Percentiles rank a stretch among this genome's conserved stretches.
Conservation (phyloP, 2,329 filamentous ascomycete species). For the Alternaria infectoria region DNA sequence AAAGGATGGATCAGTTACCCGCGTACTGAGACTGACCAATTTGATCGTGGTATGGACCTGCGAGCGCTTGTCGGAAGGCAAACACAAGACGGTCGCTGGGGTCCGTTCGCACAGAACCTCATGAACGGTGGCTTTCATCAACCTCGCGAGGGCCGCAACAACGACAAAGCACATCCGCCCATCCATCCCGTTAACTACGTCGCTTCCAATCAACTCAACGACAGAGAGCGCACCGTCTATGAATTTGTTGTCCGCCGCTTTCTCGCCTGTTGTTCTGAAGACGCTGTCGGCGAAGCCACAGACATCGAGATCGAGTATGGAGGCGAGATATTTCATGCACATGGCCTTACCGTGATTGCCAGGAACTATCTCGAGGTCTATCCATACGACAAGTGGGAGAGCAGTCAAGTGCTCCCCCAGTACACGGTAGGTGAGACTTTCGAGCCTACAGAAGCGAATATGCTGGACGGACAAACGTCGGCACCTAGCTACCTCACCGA, state of each 20-base stretch:
- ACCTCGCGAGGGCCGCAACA: conserved; percentile 82
- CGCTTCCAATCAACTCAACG: conserved; percentile 64
- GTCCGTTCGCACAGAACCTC: conserved; percentile 76
- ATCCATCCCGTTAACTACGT: conserved; percentile 95
- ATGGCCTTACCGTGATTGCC: conserved; percentile 83
- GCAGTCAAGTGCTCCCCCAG: conserved; percentile 78
- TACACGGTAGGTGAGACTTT: conserved; percentile 83
- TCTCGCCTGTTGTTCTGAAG: conserved; percentile 92
- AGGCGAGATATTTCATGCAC: conserved; percentile 79
- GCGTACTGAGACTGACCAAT: conserved; percentile 94
- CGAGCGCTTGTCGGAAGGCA: conserved; percentile 83
- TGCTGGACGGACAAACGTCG: conserved; percentile 88
- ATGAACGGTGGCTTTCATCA: conserved; percentile 78
- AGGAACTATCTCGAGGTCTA: conserved; percentile 96
- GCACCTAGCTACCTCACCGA: conserved; percentile 89
- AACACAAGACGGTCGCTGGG: conserved; percentile 77
- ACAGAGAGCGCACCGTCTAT: conserved; percentile 77
- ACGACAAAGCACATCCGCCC: conserved; percentile 96
- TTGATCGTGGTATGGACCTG: conserved; percentile 88
- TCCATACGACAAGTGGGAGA: conserved; percentile 95
- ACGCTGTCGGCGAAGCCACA: conserved; percentile 84
- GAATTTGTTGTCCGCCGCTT: conserved; percentile 93
- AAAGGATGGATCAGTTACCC: conserved; percentile 98
- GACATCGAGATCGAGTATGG: conserved; percentile 87
- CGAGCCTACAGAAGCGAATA: conserved; percentile 84